Evolutionary conservation across 2,329 filamentous ascomycete genomes (phyloP), one percentile per base, ranked within the genome.

Genomic region (Alternaria gansuensis): DNA sequence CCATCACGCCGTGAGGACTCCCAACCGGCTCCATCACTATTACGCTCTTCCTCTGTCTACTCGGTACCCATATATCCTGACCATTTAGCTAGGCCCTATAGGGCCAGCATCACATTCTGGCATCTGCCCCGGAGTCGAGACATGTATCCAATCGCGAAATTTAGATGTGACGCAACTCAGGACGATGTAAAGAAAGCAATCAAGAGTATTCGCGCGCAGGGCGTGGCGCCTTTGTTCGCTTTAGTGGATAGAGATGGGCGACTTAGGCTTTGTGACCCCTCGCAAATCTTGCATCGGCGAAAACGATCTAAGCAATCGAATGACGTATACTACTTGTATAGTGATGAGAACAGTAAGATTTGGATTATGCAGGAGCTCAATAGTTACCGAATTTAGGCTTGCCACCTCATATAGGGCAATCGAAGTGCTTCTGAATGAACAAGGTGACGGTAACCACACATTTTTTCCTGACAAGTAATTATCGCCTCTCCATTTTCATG

Each of bases 141-240:
- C 3, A 56, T 50, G 13, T 13, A 21, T 44, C 39, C 29, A 11
- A 24, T 43, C 5, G 37, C 31, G 11, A 14, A 50, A 23, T 39
- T 44, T 13, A 36, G n/a, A n/a, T 55, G 24, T 29, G 8, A 44
- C 11, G 5, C 21, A 37, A 50, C 23, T 26, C 0, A 31, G 5
- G 17, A 50, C 3, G 5, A 56, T 10, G 6, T 56, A 10, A 17
- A 46, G 51, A 50, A 41, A 40, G 45, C 26, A 51, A 17, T 55
- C 5, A 46, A 34, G 1, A 51, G 2, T 39, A 54, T 54, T 36
- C 7, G 14, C 5, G 33, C 45, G 31, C 4, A 59, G 26, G 39
- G 51, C 14, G 13, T 26, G 11, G 51, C 44, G 17, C 56, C 56
- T 54, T 49, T 59, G 3, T 59, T 59, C 3, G n/a, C 56, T 54